Evolutionary conservation across 1,284 basidiomycete species (phyloP), one percentile per base, ranked within the genome.

Genomic region (Coniferiporia weirii): DNA sequence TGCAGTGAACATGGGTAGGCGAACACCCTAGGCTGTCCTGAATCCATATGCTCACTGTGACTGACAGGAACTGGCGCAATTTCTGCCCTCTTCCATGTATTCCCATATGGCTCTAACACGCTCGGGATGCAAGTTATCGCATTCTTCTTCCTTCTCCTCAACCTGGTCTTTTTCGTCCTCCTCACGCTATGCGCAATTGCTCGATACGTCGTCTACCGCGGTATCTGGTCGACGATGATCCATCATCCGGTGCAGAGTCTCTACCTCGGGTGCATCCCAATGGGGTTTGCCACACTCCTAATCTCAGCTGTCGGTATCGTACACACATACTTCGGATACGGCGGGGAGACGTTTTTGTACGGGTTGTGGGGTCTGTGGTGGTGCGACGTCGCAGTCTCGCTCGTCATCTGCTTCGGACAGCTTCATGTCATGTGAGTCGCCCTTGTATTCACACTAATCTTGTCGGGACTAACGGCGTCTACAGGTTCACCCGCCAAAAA

Each of bases 361-460:
- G 71, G 81, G 38, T 72, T 89, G 17, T 88, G 88, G 82, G 79
- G 68, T 0, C 67, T 89, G 9, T 93, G 91, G 90, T 92, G 89
- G 90, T 63, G 85, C 43, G 81, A 88, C 63, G 76, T 83, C 1
- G 70, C 76, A 1, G 65, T 88, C 19, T 82, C 88, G 0, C 67
- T 85, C 6, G 22, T 80, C 20, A 83, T 84, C 61, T 83, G 81
- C 63, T 82, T 87, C 69, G 82, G 84, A 8, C 75, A 86, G 60
- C 71, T 89, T 3, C 85, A 89, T 65, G 69, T 82, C 49, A 89
- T 90, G 84, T 85, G 57, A 45, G 79, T 73, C 22, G 20, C 57
- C 54, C 58, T 35, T 20, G 49, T 40, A 17, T 36, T 35, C 48
- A 36, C 9, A 3, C 12, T 27, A 36, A 47, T n/a, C 52, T 53